Conservation (phyloP, 2,329 filamentous ascomycete genomes). For the Beauveria brongniartii region DNA sequence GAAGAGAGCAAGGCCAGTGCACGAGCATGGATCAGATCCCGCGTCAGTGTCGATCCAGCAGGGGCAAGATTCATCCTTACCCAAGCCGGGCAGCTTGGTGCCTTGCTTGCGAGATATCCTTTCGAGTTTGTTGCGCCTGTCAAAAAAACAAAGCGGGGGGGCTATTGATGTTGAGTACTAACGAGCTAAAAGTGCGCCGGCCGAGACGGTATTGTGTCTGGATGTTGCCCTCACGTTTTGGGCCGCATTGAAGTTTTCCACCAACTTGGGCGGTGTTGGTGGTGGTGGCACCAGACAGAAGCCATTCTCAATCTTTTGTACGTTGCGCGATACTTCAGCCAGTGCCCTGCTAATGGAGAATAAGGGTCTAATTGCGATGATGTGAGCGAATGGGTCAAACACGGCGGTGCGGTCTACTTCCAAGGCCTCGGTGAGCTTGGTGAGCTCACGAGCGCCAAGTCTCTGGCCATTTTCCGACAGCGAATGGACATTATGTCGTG, state of each 20-base stretch:
- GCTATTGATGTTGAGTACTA: not conserved
- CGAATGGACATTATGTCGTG: conserved; percentile 1
- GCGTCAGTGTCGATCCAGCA: not conserved
- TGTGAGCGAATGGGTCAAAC: not conserved
- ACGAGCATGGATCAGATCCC: not conserved
- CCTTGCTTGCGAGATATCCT: conserved; percentile 5
- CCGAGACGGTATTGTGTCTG: conserved; percentile 1
- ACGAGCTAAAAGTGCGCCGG: not conserved
- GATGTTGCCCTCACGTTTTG: conserved; percentile 8
- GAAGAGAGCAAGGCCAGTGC: conserved; percentile 4
- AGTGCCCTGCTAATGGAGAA: not conserved
- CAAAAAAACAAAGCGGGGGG: too few species aligned
- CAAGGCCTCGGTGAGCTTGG: conserved; percentile 2
- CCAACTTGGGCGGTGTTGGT: not conserved
- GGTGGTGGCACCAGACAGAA: not conserved
- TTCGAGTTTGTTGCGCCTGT: not conserved
- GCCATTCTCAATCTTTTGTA: not conserved
- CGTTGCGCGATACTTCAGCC: not conserved
- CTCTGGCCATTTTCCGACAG: conserved; percentile 1
- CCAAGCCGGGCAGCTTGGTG: not conserved
- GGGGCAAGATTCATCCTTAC: conserved; percentile 1
- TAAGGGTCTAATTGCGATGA: not conserved
- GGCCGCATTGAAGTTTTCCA: conserved; percentile 1
- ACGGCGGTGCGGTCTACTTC: not conserved
- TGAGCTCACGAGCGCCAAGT: conserved; percentile 5